Conservation (phyloP, 805 yeast species). For the Saturnispora sekii region DNA sequence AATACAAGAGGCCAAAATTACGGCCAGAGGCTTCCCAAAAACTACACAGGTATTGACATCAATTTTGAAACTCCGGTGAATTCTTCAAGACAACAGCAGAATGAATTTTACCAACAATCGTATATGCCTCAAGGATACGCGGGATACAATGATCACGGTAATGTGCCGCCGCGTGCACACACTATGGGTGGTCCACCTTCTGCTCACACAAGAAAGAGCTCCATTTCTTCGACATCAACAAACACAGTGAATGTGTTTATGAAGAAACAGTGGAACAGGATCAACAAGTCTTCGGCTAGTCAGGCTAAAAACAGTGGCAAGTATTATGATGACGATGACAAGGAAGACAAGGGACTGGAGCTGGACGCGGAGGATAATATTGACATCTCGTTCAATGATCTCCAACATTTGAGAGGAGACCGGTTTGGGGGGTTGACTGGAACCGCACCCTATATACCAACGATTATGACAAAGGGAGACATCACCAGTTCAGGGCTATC, state of each 20-base stretch:
- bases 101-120: constrained; percentile 12
- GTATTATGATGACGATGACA: constrained; percentile 16
- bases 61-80: constrained; percentile 31
- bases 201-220: constrained; percentile 13
- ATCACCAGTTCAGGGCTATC: constrained; percentile 27
- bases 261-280: constrained; percentile 26
- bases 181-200: constrained; percentile 4
- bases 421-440: constrained; percentile 43
- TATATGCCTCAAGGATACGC: constrained; percentile 1
- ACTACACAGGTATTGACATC: constrained; percentile 29
- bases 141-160: no score
- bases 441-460: constrained; percentile 70
- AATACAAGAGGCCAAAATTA: background rate
- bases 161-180: constrained; percentile 1
- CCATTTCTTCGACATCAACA: constrained; percentile 3
- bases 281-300: constrained; percentile 14
- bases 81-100: constrained; percentile 14
- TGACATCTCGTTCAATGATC: constrained; percentile 52
- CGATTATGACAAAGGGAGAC: constrained; percentile 34
- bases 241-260: constrained; percentile 32
- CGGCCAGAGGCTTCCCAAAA: background rate
- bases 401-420: constrained; percentile 52
- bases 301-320: constrained; percentile 20
- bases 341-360: constrained; percentile 20
- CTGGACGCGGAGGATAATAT: constrained; percentile 27